These are phyloP conservation scores for Halteria grandinella DNA, from an alignment of 73 alveolate genomes.

Conservation along the genomic window DNA sequence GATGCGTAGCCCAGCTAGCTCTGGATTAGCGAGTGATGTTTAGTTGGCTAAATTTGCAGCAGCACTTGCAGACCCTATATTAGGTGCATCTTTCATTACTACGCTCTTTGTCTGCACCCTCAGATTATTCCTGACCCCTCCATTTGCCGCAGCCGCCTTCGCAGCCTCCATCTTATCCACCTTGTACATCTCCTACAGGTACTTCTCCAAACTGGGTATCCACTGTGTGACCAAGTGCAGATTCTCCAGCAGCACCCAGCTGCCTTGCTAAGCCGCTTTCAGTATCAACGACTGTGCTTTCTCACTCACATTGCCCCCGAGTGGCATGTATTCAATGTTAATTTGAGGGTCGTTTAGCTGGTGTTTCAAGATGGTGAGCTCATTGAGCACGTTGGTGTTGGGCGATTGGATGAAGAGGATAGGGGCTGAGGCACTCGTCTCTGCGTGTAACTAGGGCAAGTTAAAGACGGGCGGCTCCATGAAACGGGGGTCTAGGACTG, in stretches of 20 bases:
- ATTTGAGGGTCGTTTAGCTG: too few species aligned
- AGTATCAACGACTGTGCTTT: slow-evolving; percentile 48
- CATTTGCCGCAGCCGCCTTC: not conserved
- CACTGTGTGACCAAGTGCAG: slow-evolving; percentile 65
- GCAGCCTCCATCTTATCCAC: slow-evolving; percentile 7
- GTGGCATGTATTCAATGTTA: slow-evolving; percentile 44
- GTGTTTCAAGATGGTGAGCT: slow-evolving; percentile 49
- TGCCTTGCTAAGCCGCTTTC: slow-evolving; percentile 59
- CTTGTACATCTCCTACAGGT: slow-evolving; percentile 50
- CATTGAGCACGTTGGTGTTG: slow-evolving; percentile 61
- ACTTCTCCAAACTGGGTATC: slow-evolving; percentile 63
- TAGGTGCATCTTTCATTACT: not conserved
- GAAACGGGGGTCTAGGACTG: slow-evolving; percentile 60
- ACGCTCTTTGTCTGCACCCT: not conserved
- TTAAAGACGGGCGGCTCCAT: slow-evolving; percentile 72
- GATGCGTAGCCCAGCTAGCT: slow-evolving; percentile 38
- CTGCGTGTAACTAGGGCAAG: slow-evolving; percentile 49
- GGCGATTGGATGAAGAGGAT: slow-evolving; percentile 65
- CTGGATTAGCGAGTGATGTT: not conserved
- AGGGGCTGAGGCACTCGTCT: slow-evolving; percentile 42
- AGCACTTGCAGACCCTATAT: slow-evolving; percentile 84
- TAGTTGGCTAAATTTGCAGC: not conserved
- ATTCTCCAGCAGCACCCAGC: slow-evolving; percentile 70
- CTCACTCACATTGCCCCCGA: slow-evolving; percentile 61
- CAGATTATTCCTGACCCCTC: not conserved